phyloP scores from a whole-genome alignment of 495 filamentous ascomycete genomes.

The Podospora sp. region DNA sequence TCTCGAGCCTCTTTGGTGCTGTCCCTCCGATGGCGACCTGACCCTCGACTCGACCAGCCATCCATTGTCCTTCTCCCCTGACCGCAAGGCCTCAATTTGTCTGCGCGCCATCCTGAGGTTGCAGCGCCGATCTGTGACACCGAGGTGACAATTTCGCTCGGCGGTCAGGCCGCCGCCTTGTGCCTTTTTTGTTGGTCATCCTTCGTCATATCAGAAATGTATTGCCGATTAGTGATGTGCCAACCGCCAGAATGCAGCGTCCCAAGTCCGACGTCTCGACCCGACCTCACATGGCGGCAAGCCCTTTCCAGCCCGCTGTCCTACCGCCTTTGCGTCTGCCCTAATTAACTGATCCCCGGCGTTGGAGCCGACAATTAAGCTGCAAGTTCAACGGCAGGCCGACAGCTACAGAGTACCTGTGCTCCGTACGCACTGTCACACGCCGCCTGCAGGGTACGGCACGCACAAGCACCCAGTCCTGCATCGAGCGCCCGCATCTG shows the following conservation, averaged over 20 bases:
- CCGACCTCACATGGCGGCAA: background rate
- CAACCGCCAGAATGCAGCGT: background rate
- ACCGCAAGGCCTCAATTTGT: slow-evolving; percentile 1
- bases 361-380: background rate
- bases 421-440: background rate
- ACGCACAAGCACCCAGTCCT: background rate
- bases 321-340: slow-evolving; percentile 1
- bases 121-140: slow-evolving; percentile 15
- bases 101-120: slow-evolving; percentile 4
- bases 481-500: background rate
- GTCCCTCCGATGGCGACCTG: background rate
- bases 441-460: background rate
- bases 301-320: background rate
- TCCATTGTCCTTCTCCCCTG: background rate
- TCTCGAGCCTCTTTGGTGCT: background rate
- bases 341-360: background rate
- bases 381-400: background rate
- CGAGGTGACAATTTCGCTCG: slow-evolving; percentile 4
- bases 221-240: background rate
- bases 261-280: slow-evolving; percentile 2
- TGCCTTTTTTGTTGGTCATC: slow-evolving; percentile 13
- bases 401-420: background rate
- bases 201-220: background rate
- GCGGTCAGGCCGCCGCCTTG: background rate
- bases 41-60: background rate